Evolutionary conservation across 352 stramenopile species (phyloP), one percentile per base, ranked within the genome.

Genomic region (Pythium coloratum): DNA sequence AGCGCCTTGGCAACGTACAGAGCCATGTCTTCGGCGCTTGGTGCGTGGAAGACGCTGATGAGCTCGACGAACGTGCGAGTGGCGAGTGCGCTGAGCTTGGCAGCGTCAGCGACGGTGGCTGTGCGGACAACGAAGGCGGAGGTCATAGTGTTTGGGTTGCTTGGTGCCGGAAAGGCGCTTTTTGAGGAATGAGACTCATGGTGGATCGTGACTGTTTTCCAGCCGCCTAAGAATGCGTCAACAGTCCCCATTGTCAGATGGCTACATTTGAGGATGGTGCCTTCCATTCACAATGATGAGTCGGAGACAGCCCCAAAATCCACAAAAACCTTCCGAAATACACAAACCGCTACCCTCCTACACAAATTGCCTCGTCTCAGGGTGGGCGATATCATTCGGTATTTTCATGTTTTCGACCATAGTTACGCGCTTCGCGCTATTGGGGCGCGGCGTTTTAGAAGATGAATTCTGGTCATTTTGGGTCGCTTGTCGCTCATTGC

Each of bases 51-150:
- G 38, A 46, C 28, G 76, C 71, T 46, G 9, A 46, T 13, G 18
- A 61, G 69, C 13, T 61, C 70, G 26, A 28, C 20, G 60, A 77
- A 80, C 56, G 70, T 80, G 40, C 70, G 73, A 13, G 61, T 60
- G n/a, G 73, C 73, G 36, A 77, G 33, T 2, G 57, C 55, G 26
- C 70, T 69, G n/a, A 80, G 66, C 32, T 30, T 36, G 12, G 47
- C 47, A 0, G 73, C 73, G 56, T 80, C 73, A 0, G 28, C 53
- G 0, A 63, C 4, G 12, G 66, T 67, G 14, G 73, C 73, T 2
- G 44, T 14, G n/a, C 73, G 70, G 33, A 72, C 16, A 7, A 18
- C 20, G 51, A 58, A 66, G 3, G 8, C 3, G 26, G 53, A n/a
- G 32, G 40, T 44, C 42, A 55, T 63, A 18, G 28, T 34, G 9